Evolutionary conservation across 1,284 basidiomycete species (phyloP).

Genomic region (Nidula niveotomentosa): DNA sequence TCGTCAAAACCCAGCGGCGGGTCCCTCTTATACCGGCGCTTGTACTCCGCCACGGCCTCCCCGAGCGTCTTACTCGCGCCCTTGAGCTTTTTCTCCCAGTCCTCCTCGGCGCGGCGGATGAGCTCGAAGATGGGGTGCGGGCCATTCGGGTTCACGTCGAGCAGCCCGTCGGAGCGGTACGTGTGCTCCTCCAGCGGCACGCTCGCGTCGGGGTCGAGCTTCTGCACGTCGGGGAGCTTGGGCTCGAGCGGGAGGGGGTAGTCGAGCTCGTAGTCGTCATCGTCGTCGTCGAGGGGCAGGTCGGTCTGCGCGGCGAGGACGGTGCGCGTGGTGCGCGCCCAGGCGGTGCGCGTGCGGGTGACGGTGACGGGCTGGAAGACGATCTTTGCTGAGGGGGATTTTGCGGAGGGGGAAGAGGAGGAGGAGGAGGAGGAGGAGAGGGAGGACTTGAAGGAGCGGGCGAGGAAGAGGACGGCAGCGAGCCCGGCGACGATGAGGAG

Average conservation of each 20-base stretch:
- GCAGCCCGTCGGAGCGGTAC: slow-evolving; percentile 31
- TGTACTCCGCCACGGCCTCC: slow-evolving; percentile 57
- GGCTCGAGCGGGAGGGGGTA: too few species aligned
- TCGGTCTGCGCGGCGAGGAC: slow-evolving; percentile 3
- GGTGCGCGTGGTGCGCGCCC: slow-evolving; percentile 6
- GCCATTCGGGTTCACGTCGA: slow-evolving; percentile 35
- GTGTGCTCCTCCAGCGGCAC: slow-evolving; percentile 16
- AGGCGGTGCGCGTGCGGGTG: slow-evolving; percentile 6
- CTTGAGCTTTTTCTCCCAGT: slow-evolving; percentile 50
- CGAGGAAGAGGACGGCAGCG: neutral
- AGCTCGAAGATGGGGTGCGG: slow-evolving; percentile 55
- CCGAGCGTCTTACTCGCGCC: slow-evolving; percentile 52
- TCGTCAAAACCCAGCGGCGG: slow-evolving; percentile 53
- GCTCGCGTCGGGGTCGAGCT: neutral
- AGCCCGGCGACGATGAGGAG: neutral
- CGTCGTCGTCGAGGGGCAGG: neutral
- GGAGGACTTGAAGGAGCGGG: neutral
- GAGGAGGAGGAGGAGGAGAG: neutral
- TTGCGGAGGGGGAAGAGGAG: neutral
- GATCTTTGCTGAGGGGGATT: neutral
- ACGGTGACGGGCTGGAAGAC: slow-evolving; percentile 2
- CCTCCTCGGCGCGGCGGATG: slow-evolving; percentile 41
- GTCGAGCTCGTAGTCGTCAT: neutral
- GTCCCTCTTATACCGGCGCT: slow-evolving; percentile 34
- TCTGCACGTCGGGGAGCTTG: neutral